Percentiles rank a stretch among this genome's conserved stretches.
phyloP scores from a whole-genome alignment of 495 filamentous ascomycete genomes.

The Talaromyces ruber region DNA sequence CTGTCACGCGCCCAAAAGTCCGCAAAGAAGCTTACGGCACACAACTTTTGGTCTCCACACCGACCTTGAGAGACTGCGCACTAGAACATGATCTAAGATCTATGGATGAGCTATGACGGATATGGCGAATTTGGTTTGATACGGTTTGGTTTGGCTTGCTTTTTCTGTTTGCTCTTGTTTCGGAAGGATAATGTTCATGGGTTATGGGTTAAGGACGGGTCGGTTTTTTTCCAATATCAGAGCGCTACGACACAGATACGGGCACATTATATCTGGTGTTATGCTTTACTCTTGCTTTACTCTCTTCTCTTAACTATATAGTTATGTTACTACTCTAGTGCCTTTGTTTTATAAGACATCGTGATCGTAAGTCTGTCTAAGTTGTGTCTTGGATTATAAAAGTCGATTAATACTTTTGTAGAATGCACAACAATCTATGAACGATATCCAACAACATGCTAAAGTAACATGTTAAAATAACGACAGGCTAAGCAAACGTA shows the following conservation, averaged over 20 bases:
- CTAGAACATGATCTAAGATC: background rate
- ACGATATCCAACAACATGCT: too few species aligned
- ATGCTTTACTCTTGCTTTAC: background rate
- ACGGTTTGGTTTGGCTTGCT: background rate
- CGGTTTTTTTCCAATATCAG: background rate
- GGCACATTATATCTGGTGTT: background rate
- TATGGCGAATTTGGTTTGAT: conserved; percentile 4
- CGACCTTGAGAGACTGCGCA: background rate
- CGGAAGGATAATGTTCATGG: background rate
- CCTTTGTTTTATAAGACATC: too few species aligned
- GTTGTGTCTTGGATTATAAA: too few species aligned
- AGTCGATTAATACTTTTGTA: too few species aligned
- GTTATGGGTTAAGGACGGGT: background rate
- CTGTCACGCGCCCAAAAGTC: conserved; percentile 31
- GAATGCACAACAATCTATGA: too few species aligned
- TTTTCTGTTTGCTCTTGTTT: conserved; percentile 8
- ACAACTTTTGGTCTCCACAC: background rate
- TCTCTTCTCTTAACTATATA: background rate
- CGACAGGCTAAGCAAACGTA: too few species aligned
- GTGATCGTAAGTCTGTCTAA: too few species aligned
- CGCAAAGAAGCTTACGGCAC: conserved; percentile 24
- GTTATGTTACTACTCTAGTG: too few species aligned
- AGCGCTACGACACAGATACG: background rate
- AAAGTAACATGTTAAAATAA: too few species aligned
- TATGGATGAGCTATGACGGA: background rate